Evolutionary conservation across 129 eudicot genomes (phyloP).

Genomic region (sunflower (Helianthus annuus)): DNA sequence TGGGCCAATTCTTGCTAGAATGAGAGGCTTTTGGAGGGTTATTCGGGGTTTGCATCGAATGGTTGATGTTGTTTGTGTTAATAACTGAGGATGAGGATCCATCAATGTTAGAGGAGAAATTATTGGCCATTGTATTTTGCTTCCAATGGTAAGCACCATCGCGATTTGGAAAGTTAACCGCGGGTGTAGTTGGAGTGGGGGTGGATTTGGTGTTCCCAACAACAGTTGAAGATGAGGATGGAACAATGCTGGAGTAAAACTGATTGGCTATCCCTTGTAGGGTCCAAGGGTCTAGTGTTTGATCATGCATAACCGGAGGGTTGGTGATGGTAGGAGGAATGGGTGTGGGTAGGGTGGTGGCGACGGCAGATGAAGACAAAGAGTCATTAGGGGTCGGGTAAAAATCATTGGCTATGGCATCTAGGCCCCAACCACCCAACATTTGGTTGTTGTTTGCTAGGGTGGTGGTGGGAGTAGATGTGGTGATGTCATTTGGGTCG

Average conservation of each 20-base stretch:
- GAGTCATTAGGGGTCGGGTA: not conserved
- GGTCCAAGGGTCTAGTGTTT: not conserved
- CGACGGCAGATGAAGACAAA: not conserved
- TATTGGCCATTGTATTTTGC: not conserved
- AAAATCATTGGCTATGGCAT: not conserved
- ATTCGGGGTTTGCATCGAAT: slow-evolving; percentile 48
- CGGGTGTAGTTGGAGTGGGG: not conserved
- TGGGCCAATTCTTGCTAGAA: slow-evolving; percentile 32
- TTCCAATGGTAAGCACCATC: not conserved
- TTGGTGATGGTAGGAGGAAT: not conserved
- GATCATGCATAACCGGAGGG: too few species aligned
- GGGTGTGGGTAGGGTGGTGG: slow-evolving; percentile 9
- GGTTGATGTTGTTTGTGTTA: slow-evolving; percentile 24
- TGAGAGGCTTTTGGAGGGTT: slow-evolving; percentile 37
- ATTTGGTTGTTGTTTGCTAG: not conserved
- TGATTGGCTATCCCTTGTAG: slow-evolving; percentile 24
- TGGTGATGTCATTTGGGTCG: not conserved
- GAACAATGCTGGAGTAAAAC: not conserved
- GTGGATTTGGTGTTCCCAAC: too few species aligned
- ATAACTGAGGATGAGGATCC: slow-evolving; percentile 21
- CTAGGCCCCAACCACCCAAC: slow-evolving; percentile 1
- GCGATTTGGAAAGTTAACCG: not conserved
- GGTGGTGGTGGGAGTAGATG: not conserved
- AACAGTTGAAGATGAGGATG: too few species aligned
- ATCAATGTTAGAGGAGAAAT: too few species aligned